Base-by-base conservation (phyloP, 805 yeast species). In the Ogataea ganodermae region DNA sequence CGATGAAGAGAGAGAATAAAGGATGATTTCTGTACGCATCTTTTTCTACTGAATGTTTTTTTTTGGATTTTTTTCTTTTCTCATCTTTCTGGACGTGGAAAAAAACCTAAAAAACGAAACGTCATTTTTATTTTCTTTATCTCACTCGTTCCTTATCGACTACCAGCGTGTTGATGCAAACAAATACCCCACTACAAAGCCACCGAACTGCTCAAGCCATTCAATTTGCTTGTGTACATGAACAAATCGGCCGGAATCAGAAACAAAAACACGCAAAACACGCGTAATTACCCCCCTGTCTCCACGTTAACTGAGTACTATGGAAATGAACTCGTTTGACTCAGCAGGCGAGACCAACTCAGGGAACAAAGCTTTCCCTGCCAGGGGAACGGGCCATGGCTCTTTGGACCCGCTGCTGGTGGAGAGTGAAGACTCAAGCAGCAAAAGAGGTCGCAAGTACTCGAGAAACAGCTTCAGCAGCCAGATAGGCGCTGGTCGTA, bases 391-490 rank as follows among this genome's bases (percentile, higher is more conserved):
- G 6, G 32, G 23, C 7, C 16, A 26, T 16, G 30, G 22, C 38
- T 33, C 45, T 14, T 21, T 42, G 39, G 43, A 40, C 22, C 43
- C 43, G 20, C 27, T 40, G 17, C 43, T 40, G 17, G 28, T 40
- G 28, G 43, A 38, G 23, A n/a, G 18, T 4, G 42, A 38, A 28
- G 42, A 38, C 4, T 10, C 17, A 6, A 21, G 17, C 18, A 35
- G 14, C 43, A 40, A 40, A 40, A 17, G 35, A 5, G 24, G 26
- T 35, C 23, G 43, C 18, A 20, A 18, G 14, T 20, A 14, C 20
- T 40, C 50, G 6, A 37, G 53, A 20, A 38, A 42, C 33, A 46
- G 50, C 20, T 31, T 35, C 20, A 45, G 48, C 12, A 30, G 42
- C 22, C 42, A 38, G 22, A 2, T 6, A 8, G 41, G 27, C 13